Evolutionary conservation across 176 grass and related monocot genomes (phyloP).

Genomic region (Aegilops bicornis): DNA sequence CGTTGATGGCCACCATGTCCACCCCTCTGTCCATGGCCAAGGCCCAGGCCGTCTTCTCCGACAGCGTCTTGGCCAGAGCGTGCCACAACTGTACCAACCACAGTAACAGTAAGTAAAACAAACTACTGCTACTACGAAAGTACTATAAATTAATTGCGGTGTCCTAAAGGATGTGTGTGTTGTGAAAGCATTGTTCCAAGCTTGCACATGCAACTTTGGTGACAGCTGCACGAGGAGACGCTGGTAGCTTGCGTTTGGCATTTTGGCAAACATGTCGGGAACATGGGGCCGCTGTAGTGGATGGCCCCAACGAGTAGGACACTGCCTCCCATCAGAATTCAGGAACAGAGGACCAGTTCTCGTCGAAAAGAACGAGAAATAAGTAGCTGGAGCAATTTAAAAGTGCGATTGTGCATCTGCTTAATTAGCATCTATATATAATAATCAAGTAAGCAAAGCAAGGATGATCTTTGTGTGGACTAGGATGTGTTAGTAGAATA

Average conservation of each 20-base stretch:
- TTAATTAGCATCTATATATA: background rate
- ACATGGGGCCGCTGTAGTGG: background rate
- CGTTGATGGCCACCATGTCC: conserved; percentile 90
- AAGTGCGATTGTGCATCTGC: background rate
- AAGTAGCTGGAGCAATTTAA: background rate
- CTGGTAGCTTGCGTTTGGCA: background rate
- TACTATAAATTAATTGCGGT: no score
- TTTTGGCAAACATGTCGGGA: conserved; percentile 11
- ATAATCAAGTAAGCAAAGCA: background rate
- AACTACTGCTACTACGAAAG: background rate
- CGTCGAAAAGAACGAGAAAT: no score
- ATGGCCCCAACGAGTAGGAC: background rate
- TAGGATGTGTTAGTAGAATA: background rate
- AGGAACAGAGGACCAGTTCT: background rate
- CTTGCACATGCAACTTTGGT: background rate
- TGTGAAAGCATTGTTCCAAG: background rate
- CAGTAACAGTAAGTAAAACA: background rate
- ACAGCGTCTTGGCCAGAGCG: conserved; percentile 78
- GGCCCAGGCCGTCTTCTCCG: conserved; percentile 97
- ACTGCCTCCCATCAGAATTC: background rate
- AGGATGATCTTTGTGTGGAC: background rate
- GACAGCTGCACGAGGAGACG: background rate
- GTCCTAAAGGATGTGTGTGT: background rate
- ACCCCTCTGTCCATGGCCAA: conserved; percentile 96
- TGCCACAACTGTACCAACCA: conserved; percentile 71